phyloP scores from a whole-genome alignment of 2,329 filamentous ascomycete genomes.

The Aureobasidium musti region DNA sequence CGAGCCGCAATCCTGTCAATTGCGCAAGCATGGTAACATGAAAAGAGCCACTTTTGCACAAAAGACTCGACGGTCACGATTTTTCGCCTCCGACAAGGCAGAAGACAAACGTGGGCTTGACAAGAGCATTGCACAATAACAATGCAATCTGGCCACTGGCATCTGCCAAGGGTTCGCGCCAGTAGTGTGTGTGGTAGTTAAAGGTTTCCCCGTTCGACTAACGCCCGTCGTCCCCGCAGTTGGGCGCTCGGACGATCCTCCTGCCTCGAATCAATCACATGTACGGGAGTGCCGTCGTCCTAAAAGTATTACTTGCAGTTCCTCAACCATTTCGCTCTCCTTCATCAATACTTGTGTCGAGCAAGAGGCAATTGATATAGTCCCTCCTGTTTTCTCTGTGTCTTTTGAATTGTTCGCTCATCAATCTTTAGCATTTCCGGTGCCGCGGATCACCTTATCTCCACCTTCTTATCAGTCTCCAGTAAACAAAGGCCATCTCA shows the following conservation, averaged over 20 bases:
- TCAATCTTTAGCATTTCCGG: background rate
- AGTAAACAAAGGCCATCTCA: constrained; percentile 23
- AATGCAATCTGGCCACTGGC: background rate
- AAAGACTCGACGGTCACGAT: background rate
- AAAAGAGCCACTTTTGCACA: constrained; percentile 17
- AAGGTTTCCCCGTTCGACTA: constrained; percentile 15
- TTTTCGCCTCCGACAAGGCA: background rate
- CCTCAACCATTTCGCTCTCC: constrained; percentile 20
- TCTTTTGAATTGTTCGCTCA: constrained; percentile 1
- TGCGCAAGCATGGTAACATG: constrained; percentile 14
- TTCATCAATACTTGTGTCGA: constrained; percentile 7
- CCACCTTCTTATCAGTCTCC: constrained; percentile 21
- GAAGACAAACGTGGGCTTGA: background rate
- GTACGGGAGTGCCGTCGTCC: constrained; percentile 19
- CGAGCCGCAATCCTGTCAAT: background rate
- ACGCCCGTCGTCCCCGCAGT: constrained; percentile 20
- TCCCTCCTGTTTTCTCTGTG: background rate
- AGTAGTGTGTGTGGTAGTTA: constrained; percentile 6
- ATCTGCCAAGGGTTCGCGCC: constrained; percentile 21
- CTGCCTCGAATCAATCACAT: constrained; percentile 21
- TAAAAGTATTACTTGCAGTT: constrained; percentile 23
- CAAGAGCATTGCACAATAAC: constrained; percentile 2
- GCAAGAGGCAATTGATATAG: constrained; percentile 8
- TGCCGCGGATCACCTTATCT: constrained; percentile 24
- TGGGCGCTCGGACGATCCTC: constrained; percentile 23